A percentile compares a stretch with the other conserved stretches of the same genome.
Conservation (phyloP, 495 filamentous ascomycete species). For the Aspergillus campestris region DNA sequence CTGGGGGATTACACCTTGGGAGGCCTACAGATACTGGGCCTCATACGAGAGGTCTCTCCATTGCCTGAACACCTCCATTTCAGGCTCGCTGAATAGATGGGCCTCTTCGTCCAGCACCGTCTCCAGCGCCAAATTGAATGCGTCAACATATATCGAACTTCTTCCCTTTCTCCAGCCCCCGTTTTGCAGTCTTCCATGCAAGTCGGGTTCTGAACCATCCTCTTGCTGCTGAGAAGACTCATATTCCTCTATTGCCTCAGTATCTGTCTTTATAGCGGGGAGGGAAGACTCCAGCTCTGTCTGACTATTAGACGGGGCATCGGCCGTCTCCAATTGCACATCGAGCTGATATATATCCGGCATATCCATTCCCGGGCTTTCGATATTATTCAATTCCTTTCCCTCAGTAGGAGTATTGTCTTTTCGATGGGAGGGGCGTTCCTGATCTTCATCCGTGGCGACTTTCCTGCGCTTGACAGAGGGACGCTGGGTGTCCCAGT, state of each 20-base stretch:
- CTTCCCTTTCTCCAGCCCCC: constrained; percentile 52
- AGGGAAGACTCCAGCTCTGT: constrained; percentile 76
- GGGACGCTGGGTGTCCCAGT: constrained; percentile 31
- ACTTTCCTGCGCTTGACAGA: constrained; percentile 28
- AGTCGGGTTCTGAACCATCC: constrained; percentile 21
- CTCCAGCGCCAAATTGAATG: constrained; percentile 87
- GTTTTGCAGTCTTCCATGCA: constrained; percentile 44
- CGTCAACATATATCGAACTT: constrained; percentile 94
- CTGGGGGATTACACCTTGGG: background rate
- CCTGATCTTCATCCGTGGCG: background rate
- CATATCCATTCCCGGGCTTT: background rate
- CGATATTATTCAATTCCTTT: no score
- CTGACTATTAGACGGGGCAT: constrained; percentile 21
- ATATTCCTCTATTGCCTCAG: constrained; percentile 73
- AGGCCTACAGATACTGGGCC: constrained; percentile 76
- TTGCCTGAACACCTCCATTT: constrained; percentile 65
- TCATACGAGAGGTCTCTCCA: constrained; percentile 76
- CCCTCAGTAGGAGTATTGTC: no score
- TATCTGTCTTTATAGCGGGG: constrained; percentile 55
- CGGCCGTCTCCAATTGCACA: constrained; percentile 20
- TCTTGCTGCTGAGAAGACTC: constrained; percentile 46
- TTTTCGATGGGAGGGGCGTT: no score
- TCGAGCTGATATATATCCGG: background rate
- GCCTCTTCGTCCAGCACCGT: constrained; percentile 86
- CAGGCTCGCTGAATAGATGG: constrained; percentile 76